These are phyloP conservation scores for Tephrocybe rancida DNA, from an alignment of 768 basidiomycete genomes.

Conservation along the genomic window DNA sequence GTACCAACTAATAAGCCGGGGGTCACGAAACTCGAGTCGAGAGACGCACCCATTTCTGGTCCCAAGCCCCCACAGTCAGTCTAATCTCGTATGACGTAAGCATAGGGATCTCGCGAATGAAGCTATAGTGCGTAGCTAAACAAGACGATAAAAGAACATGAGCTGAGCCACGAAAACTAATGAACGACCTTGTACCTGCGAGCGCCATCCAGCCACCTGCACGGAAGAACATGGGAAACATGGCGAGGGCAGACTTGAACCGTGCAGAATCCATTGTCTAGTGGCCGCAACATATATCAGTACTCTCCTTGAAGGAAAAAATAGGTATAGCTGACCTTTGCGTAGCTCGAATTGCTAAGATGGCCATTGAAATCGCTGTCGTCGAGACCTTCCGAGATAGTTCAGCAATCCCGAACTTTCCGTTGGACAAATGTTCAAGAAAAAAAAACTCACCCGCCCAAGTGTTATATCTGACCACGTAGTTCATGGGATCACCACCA, in stretches of 20 bases:
- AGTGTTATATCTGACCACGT: constrained; percentile 38
- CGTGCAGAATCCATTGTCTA: constrained; percentile 50
- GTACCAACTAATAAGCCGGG: not conserved
- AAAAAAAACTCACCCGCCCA: constrained; percentile 59
- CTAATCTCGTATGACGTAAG: constrained; percentile 64
- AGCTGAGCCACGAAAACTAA: constrained; percentile 21
- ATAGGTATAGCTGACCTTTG: constrained; percentile 49
- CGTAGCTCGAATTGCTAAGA: constrained; percentile 81
- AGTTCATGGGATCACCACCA: constrained; percentile 58
- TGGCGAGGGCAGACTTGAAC: constrained; percentile 45
- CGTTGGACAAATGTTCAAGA: not conserved
- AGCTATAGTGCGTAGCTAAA: constrained; percentile 73
- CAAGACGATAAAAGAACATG: not conserved
- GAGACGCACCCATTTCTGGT: constrained; percentile 67
- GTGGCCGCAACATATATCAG: not conserved
- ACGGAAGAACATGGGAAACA: constrained; percentile 60
- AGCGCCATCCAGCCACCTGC: constrained; percentile 66
- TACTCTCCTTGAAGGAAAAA: not conserved
- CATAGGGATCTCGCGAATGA: constrained; percentile 72
- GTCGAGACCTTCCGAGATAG: constrained; percentile 50
- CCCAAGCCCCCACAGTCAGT: constrained; percentile 62
- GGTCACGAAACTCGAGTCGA: not conserved
- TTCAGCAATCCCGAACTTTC: not conserved
- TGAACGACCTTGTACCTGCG: constrained; percentile 46
- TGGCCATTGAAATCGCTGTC: constrained; percentile 77